Evolutionary conservation across 2,329 filamentous ascomycete species (phyloP).

Genomic region (Penicillium occitanis): DNA sequence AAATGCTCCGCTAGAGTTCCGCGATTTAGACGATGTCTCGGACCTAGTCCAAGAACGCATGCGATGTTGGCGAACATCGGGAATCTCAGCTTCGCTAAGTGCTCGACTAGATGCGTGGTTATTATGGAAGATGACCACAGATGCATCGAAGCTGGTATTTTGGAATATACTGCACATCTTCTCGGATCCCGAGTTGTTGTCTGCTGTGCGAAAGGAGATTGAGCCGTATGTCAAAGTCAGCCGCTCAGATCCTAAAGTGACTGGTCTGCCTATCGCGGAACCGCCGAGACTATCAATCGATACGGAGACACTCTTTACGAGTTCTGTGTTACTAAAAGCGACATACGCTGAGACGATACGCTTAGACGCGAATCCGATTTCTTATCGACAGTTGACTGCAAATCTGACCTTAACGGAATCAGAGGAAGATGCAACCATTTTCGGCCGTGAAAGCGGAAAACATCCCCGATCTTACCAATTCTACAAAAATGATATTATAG

Average conservation of each 20-base stretch:
- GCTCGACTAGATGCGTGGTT: constrained; percentile 49
- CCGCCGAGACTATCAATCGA: constrained; percentile 46
- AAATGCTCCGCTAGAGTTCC: constrained; percentile 46
- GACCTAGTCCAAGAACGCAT: constrained; percentile 46
- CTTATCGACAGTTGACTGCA: constrained; percentile 42
- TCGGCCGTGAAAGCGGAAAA: constrained; percentile 23
- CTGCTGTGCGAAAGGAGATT: constrained; percentile 49
- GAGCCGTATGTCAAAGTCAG: constrained; percentile 42
- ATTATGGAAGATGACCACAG: constrained; percentile 57
- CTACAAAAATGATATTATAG: constrained; percentile 44
- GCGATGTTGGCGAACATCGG: constrained; percentile 40
- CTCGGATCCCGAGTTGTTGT: constrained; percentile 41
- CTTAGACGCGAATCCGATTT: constrained; percentile 44
- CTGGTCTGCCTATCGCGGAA: constrained; percentile 45
- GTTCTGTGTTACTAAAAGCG: constrained; percentile 49
- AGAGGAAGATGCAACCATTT: constrained; percentile 33
- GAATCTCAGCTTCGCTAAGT: constrained; percentile 33
- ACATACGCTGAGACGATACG: constrained; percentile 50
- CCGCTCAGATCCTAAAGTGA: constrained; percentile 38
- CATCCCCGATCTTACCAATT: constrained; percentile 43
- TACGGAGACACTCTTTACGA: constrained; percentile 40
- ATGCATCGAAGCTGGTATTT: constrained; percentile 54
- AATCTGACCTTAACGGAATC: constrained; percentile 44
- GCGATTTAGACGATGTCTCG: constrained; percentile 52
- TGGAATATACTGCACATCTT: constrained; percentile 53